phyloP scores from a whole-genome alignment of 176 grass and related monocot species.

The Hordeum marinum region DNA sequence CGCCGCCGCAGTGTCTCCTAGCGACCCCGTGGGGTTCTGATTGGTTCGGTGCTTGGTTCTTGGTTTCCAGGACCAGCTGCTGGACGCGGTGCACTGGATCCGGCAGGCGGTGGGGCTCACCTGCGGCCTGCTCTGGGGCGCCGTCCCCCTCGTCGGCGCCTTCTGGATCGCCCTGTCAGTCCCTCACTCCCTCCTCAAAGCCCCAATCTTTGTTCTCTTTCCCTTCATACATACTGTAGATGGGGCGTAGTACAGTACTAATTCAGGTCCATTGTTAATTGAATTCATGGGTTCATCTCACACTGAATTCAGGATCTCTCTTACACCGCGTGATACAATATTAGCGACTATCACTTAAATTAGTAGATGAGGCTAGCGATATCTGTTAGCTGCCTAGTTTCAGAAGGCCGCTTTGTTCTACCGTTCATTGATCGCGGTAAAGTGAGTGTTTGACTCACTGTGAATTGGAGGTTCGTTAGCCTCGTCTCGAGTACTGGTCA shows the following conservation, averaged over 20 bases:
- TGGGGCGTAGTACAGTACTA: neutral
- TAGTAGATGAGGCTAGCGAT: neutral
- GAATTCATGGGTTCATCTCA: neutral
- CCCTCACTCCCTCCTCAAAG: neutral
- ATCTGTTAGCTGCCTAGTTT: neutral
- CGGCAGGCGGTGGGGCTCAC: conserved; percentile 74
- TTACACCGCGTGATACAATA: neutral
- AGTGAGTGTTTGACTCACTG: neutral
- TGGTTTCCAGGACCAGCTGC: conserved; percentile 68
- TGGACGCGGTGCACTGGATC: conserved; percentile 93
- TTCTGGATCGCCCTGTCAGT: conserved; percentile 93
- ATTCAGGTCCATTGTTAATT: too few species aligned
- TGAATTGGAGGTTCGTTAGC: neutral
- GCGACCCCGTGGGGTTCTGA: neutral
- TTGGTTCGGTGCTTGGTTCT: neutral
- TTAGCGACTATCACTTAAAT: too few species aligned
- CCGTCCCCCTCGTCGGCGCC: conserved; percentile 76
- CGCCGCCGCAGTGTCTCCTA: neutral
- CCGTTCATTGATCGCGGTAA: neutral
- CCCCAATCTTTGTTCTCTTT: neutral
- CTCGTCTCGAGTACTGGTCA: neutral
- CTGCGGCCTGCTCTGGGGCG: conserved; percentile 92
- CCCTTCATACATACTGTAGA: neutral
- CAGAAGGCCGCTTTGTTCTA: neutral
- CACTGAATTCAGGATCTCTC: neutral